Percentiles rank a stretch among this genome's conserved stretches.
These are phyloP conservation scores for Lentinula boryana DNA, from an alignment of 768 basidiomycete genomes.

Conservation along the genomic window DNA sequence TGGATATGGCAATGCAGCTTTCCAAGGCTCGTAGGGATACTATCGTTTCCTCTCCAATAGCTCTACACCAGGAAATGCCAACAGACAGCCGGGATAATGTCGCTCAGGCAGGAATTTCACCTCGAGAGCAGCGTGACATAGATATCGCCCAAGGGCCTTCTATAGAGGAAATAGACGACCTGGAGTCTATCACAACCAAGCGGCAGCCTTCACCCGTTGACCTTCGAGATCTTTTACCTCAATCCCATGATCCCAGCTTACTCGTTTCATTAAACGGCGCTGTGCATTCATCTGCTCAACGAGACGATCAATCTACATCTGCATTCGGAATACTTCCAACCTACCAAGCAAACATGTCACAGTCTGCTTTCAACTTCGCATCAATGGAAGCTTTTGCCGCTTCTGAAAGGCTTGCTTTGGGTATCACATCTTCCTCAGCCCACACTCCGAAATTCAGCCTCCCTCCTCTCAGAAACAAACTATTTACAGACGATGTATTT, in stretches of 20 bases:
- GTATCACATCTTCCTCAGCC: slow-evolving; percentile 39
- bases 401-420: slow-evolving; percentile 61
- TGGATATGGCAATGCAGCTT: slow-evolving; percentile 84
- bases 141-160: slow-evolving; percentile 29
- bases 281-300: slow-evolving; percentile 23
- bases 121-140: slow-evolving; percentile 43
- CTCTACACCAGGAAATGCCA: slow-evolving; percentile 21
- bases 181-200: slow-evolving; percentile 15
- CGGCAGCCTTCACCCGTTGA: slow-evolving; percentile 22
- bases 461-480: slow-evolving; percentile 14
- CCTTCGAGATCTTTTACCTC: slow-evolving; percentile 32
- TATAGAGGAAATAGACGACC: slow-evolving; percentile 13
- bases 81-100: slow-evolving; percentile 14
- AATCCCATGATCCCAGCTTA: slow-evolving; percentile 43
- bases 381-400: slow-evolving; percentile 74
- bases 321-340: slow-evolving; percentile 51
- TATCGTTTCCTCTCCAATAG: slow-evolving; percentile 25
- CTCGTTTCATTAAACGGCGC: slow-evolving; percentile 24
- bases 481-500: not conserved
- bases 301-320: slow-evolving; percentile 18
- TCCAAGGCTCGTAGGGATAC: slow-evolving; percentile 69
- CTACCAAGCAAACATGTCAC: slow-evolving; percentile 58
- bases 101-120: slow-evolving; percentile 37
- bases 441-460: slow-evolving; percentile 31
- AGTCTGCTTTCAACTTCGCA: slow-evolving; percentile 64